These are phyloP conservation scores for Pseudonectria buxi DNA, from an alignment of 2,329 filamentous ascomycete species.

Conservation along the genomic window DNA sequence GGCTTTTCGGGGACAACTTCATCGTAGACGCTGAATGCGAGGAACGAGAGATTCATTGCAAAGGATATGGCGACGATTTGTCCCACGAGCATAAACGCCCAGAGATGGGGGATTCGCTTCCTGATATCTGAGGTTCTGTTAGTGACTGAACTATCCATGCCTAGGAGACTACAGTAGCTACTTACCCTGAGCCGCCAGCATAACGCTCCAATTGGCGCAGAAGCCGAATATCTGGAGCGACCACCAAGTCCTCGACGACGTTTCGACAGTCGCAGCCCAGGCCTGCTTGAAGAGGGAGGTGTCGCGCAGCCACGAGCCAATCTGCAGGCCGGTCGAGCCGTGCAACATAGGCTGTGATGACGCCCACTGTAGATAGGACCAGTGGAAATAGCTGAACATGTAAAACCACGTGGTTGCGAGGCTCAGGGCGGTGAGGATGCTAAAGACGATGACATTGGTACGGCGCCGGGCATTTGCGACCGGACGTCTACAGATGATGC, in stretches of 20 bases:
- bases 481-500: constrained; percentile 6
- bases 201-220: constrained; percentile 20
- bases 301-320: constrained; percentile 20
- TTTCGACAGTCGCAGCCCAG: constrained; percentile 19
- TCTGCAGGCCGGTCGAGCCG: constrained; percentile 3
- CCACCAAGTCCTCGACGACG: constrained; percentile 18
- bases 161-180: constrained; percentile 1
- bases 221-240: constrained; percentile 23
- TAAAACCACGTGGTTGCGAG: constrained; percentile 21
- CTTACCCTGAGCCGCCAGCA: constrained; percentile 19
- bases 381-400: constrained; percentile 21
- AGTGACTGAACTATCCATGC: too few relatives aligned
- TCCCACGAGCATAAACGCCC: constrained; percentile 21
- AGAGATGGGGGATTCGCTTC: constrained; percentile 12
- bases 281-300: constrained; percentile 22
- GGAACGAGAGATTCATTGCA: constrained; percentile 20
- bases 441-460: constrained; percentile 11
- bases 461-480: constrained; percentile 1
- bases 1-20: background rate
- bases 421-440: constrained; percentile 16
- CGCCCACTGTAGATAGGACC: constrained; percentile 13
- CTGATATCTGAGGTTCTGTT: too few relatives aligned
- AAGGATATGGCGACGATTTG: constrained; percentile 23
- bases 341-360: background rate
- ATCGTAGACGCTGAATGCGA: constrained; percentile 13